phyloP scores from a whole-genome alignment of 768 basidiomycete genomes.

The Boletus pseudo-olivaceus region DNA sequence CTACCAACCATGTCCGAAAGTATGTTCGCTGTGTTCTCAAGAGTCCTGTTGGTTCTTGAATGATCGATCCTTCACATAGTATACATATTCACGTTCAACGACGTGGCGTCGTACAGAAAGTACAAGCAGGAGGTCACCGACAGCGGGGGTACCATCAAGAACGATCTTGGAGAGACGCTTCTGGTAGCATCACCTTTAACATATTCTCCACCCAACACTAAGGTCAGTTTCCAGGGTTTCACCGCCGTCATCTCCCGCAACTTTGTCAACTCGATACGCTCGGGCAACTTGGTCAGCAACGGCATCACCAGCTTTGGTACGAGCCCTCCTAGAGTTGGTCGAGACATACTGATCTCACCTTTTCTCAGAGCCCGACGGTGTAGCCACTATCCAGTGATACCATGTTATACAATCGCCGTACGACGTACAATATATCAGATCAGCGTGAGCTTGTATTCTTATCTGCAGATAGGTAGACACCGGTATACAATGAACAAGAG shows the following conservation, averaged over 20 bases:
- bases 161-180: slow-evolving; percentile 2
- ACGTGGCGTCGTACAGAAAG: slow-evolving; percentile 2
- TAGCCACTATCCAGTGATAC: not conserved
- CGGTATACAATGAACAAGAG: not conserved
- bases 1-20: slow-evolving; percentile 17
- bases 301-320: slow-evolving; percentile 18
- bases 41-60: not conserved
- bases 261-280: not conserved
- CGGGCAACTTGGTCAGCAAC: not conserved
- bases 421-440: not conserved
- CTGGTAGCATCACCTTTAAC: not conserved
- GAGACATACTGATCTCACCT: not conserved
- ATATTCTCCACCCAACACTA: not conserved
- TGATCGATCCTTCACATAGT: not conserved
- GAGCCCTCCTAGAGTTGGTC: not conserved
- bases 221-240: slow-evolving; percentile 12
- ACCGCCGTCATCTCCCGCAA: slow-evolving; percentile 8
- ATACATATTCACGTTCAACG: slow-evolving; percentile 10
- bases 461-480: not conserved
- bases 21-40: not conserved
- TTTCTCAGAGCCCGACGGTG: slow-evolving; percentile 14
- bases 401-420: not conserved
- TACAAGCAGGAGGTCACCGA: slow-evolving; percentile 6
- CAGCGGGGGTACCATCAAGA: slow-evolving; percentile 4
- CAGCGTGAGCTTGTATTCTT: not conserved